These are phyloP conservation scores for Trichosphaerium sp. DNA, from an alignment of 78 protist species.

Conservation along the genomic window DNA sequence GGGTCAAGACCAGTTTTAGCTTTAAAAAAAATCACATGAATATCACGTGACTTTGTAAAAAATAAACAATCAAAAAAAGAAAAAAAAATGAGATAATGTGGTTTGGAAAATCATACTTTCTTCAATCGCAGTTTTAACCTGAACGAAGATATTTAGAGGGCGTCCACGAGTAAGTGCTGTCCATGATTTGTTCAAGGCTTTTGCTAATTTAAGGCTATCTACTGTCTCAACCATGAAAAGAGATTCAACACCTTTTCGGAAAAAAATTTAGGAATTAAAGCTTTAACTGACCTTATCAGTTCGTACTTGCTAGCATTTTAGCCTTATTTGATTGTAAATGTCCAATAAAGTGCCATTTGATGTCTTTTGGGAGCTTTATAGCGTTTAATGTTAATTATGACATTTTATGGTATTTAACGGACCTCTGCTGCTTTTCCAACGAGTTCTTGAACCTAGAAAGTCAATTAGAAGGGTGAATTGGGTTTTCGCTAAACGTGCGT, in stretches of 20 bases:
- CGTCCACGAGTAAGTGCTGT: background rate
- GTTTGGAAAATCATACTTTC: too few species aligned
- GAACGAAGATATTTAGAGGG: conserved; percentile 24
- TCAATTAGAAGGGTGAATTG: too few species aligned
- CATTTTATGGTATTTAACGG: background rate
- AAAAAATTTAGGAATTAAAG: background rate
- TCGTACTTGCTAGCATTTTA: background rate
- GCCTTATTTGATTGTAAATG: conserved; percentile 64
- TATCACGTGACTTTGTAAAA: too few species aligned
- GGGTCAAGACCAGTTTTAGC: background rate
- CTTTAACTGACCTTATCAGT: too few species aligned
- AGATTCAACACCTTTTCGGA: background rate
- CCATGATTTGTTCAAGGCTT: conserved; percentile 1
- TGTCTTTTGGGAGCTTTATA: conserved; percentile 9
- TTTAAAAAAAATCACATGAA: too few species aligned
- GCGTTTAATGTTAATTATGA: background rate
- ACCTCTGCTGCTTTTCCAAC: conserved; percentile 28
- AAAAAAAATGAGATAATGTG: too few species aligned
- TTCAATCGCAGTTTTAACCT: conserved; percentile 57
- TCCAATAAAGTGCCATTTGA: conserved; percentile 71
- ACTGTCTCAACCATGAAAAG: conserved; percentile 45
- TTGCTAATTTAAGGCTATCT: conserved; percentile 20
- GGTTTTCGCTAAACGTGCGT: conserved; percentile 18
- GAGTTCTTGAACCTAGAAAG: conserved; percentile 52
- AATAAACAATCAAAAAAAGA: too few species aligned